Percentiles rank a stretch among this genome's conserved stretches.
phyloP scores from a whole-genome alignment of 495 filamentous ascomycete genomes.

The Tuber microsphaerosporum region DNA sequence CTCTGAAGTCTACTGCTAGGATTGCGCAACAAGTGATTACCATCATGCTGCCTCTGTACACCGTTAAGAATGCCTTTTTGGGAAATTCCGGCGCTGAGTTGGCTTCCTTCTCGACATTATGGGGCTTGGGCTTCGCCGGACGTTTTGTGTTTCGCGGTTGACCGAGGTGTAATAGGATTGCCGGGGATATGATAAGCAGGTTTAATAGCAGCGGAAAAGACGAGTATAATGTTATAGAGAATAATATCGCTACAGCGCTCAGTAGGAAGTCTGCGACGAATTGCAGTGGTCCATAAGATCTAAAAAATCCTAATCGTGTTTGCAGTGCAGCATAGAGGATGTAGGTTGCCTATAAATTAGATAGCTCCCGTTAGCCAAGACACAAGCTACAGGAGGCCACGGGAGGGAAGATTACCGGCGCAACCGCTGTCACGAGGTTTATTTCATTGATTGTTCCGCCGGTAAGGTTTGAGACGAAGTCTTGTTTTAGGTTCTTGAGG shows the following conservation, averaged over 20 bases:
- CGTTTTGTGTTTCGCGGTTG: constrained; percentile 37
- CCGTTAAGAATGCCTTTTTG: constrained; percentile 82
- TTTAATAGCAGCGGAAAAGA: constrained; percentile 66
- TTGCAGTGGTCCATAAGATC: constrained; percentile 58
- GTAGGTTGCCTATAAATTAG: constrained; percentile 57
- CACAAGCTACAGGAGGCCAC: background rate
- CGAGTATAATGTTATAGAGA: constrained; percentile 81
- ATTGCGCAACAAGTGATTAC: constrained; percentile 88
- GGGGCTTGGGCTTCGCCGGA: constrained; percentile 25
- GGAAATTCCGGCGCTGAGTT: constrained; percentile 50
- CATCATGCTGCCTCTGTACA: constrained; percentile 85
- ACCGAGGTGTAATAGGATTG: constrained; percentile 54
- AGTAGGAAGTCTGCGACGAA: constrained; percentile 76
- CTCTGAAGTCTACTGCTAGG: constrained; percentile 88
- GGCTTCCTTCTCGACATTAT: constrained; percentile 13
- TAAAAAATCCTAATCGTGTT: constrained; percentile 77
- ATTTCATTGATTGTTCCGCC: constrained; percentile 80
- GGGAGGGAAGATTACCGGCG: constrained; percentile 57
- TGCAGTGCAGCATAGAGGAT: constrained; percentile 87
- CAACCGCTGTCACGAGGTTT: constrained; percentile 72
- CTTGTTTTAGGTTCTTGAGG: constrained; percentile 77
- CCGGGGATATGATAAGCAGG: constrained; percentile 64
- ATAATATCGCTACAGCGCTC: constrained; percentile 71
- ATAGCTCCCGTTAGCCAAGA: constrained; percentile 12
- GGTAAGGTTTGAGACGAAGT: constrained; percentile 87